Evolutionary conservation across 139 green algal genomes (phyloP).

Genomic region (Closterium sp.): DNA sequence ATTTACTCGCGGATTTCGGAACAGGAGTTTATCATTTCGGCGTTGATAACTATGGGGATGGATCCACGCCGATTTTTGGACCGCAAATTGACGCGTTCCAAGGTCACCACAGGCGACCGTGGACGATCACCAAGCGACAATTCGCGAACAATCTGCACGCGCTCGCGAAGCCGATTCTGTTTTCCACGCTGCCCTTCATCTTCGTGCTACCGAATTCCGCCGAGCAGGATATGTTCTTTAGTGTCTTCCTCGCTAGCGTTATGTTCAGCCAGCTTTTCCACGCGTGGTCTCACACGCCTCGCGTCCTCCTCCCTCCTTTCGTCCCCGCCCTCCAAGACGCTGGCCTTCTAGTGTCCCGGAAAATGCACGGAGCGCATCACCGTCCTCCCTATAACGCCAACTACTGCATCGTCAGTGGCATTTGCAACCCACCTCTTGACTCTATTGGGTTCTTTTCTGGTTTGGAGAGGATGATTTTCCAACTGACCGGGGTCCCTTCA

Average conservation of each 20-base stretch:
- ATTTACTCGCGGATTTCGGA: conserved; percentile 57
- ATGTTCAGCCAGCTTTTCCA: conserved; percentile 96
- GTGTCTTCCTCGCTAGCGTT: conserved; percentile 73
- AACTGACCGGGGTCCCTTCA: conserved; percentile 78
- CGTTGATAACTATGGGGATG: conserved; percentile 93
- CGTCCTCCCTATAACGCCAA: conserved; percentile 88
- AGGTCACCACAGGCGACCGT: conserved; percentile 90
- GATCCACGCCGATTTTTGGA: conserved; percentile 85
- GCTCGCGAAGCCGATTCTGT: conserved; percentile 54
- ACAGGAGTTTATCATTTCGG: conserved; percentile 84
- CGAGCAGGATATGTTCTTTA: conserved; percentile 64
- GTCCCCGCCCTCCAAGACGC: conserved; percentile 80
- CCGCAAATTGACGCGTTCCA: conserved; percentile 68
- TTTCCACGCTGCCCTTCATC: conserved; percentile 47
- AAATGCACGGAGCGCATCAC: conserved; percentile 90
- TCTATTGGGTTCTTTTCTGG: conserved; percentile 61
- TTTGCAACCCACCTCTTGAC: conserved; percentile 88
- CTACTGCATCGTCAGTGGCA: conserved; percentile 94
- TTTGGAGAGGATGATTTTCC: conserved; percentile 68
- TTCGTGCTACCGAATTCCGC: conserved; percentile 54
- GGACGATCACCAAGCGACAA: conserved; percentile 96
- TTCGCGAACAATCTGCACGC: conserved; percentile 92
- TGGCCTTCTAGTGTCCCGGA: conserved; percentile 75
- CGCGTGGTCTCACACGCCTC: conserved; percentile 91
- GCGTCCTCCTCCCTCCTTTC: conserved; percentile 68